Conservation (phyloP, 1,139 yeast species). For the Entelexis sorbosivorans region DNA sequence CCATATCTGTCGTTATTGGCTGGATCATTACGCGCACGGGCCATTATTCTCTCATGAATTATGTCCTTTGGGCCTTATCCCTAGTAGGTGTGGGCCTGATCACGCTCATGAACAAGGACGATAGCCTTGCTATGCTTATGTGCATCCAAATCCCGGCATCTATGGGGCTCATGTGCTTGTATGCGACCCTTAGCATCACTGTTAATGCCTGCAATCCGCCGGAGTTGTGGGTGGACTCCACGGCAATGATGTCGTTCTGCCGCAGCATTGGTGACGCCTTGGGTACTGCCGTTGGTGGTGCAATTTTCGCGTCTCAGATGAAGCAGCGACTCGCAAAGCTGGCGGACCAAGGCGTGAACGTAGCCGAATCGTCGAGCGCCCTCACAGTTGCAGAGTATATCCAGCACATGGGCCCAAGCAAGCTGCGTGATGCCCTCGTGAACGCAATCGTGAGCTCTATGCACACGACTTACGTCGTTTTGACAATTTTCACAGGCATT, state of each 20-base stretch:
- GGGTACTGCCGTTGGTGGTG: slow-evolving; percentile 42
- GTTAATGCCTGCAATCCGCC: slow-evolving; percentile 43
- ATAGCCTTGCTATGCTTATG: slow-evolving; percentile 36
- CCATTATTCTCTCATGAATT: slow-evolving; percentile 30
- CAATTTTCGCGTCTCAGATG: slow-evolving; percentile 35
- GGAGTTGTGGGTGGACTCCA: slow-evolving; percentile 43
- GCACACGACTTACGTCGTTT: slow-evolving; percentile 22
- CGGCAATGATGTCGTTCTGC: slow-evolving; percentile 41
- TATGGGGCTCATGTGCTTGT: slow-evolving; percentile 42
- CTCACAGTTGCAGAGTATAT: slow-evolving; percentile 23
- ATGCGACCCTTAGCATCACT: slow-evolving; percentile 36
- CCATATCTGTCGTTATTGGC: slow-evolving; percentile 41
- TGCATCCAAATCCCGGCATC: slow-evolving; percentile 48
- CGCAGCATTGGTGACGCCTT: slow-evolving; percentile 43
- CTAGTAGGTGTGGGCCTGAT: slow-evolving; percentile 46
- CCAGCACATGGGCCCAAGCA: slow-evolving; percentile 19
- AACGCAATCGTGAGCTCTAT: slow-evolving; percentile 22
- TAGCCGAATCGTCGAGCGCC: slow-evolving; percentile 21
- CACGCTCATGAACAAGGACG: slow-evolving; percentile 34
- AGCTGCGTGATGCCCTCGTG: slow-evolving; percentile 17
- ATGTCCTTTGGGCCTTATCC: slow-evolving; percentile 36
- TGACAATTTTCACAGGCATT: slow-evolving; percentile 23
- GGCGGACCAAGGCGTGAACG: slow-evolving; percentile 10
- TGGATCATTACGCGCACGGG: slow-evolving; percentile 38
- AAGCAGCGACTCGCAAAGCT: slow-evolving; percentile 18